Evolutionary conservation across 805 yeast species (phyloP), one percentile per base, ranked within the genome.

Genomic region (Candida coquimbonensis): DNA sequence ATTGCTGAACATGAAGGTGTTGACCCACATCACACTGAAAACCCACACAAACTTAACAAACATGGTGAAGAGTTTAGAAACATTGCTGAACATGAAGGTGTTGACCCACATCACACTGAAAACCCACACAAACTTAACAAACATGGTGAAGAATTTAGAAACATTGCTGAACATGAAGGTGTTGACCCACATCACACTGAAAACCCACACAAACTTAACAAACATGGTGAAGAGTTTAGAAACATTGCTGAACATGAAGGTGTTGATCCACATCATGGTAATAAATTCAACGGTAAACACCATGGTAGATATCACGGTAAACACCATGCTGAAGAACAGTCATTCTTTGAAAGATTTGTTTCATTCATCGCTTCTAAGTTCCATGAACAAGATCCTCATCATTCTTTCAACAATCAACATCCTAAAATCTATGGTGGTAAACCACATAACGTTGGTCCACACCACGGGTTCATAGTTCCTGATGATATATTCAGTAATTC

Each of bases 221-320:
- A 13, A 9, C 35, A 39, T 39, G 41, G 41, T 39, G 19, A 29
- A 29, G 31, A 13, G 21, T 40, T 40, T 25, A 24, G 16, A 40
- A 37, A 34, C 6, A 11, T 33, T 7, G n/a, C 27, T n/a, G 37
- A 39, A 32, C 42, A 39, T n/a, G 37, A 39, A 39, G 21, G 21
- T 39, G 41, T 34, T 14, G 43, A 44, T 29, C 43, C 43, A 24
- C 43, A 44, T 13, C 43, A 44, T 25, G 37, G 39, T 33, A 16
- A 7, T 8, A 29, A 21, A 13, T 24, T 16, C 12, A 26, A 38
- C 32, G 27, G 11, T 12, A 39, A 31, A 11, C n/a, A n/a, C 35
- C 35, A 33, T n/a, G 19, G 17, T 11, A 26, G 4, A 26, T 26
- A 26, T 26, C 27, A 26, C 9, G 9, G 27, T 27, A 8, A 9